Base-by-base conservation (phyloP, 371 early-diverging fungal species). In the Cokeromyces recurvatus region DNA sequence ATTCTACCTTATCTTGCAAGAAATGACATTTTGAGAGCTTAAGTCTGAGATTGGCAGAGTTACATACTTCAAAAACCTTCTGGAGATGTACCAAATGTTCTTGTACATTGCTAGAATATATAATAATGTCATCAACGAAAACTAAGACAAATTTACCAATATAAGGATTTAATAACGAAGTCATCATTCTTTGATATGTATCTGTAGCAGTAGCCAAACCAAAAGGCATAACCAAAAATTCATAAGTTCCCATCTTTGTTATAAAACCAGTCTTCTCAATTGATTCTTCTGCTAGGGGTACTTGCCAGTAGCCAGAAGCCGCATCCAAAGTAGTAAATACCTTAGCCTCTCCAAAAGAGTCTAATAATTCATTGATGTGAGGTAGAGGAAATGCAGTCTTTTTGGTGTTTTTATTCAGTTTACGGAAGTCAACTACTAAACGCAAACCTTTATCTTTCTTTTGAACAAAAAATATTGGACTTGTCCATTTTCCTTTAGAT, bases 61-160 rank as follows among this genome's bases (percentile, higher is more conserved):
- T 10, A 2, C 76, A 56, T 19, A 47, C 48, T n/a, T 57, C 40
- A 12, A 80, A 62, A 0, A 79, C 58, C 34, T 9, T 0, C 14
- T 48, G n/a, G 1, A 83, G 20, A 38, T 74, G 69, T 1, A 39
- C 20, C 1, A 58, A 4, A 52, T 79, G 77, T 32, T 76, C 68
- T n/a, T 71, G 66, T 21, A 46, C 24, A 2, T 11, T 20, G 5
- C 21, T 4, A 8, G 20, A 20, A 14, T 20, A 38, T 4, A 38
- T 38, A 15, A 36, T 36, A n/a, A 48, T 40, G 14, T 39, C 48
- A 32, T 48, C 48, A 7, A 48, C 2, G 38, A 19, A 50, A 1
- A 50, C 51, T 17, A 20, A 32, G 39, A 19, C 32, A 43, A 4
- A 16, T 23, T 38, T 27, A 25, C 48, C 27, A 37, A 27, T 53